Evolutionary conservation across 2,329 filamentous ascomycete genomes (phyloP).

Genomic region (Cadophora luteo-olivacea): DNA sequence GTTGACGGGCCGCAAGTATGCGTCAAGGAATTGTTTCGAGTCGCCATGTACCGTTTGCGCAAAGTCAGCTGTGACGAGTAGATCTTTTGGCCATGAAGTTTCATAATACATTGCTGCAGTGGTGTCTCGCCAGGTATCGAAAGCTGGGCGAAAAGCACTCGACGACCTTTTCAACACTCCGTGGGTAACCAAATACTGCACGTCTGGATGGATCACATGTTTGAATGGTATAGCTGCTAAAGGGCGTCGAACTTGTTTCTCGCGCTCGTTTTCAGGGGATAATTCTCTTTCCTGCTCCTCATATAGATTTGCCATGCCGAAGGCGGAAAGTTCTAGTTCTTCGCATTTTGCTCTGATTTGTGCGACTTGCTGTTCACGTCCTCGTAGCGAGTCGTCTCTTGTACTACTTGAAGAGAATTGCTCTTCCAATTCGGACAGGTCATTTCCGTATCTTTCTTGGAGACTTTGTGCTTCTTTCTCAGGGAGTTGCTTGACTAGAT

Average conservation of each 20-base stretch:
- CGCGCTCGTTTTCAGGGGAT: conserved; percentile 66
- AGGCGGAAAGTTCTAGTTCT: conserved; percentile 47
- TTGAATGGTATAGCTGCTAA: conserved; percentile 46
- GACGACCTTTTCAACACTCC: conserved; percentile 44
- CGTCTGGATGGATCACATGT: conserved; percentile 52
- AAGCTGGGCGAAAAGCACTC: conserved; percentile 53
- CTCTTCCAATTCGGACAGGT: background rate
- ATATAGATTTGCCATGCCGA: conserved; percentile 49
- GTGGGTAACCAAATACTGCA: conserved; percentile 49
- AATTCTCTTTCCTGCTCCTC: conserved; percentile 77
- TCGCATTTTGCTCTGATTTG: conserved; percentile 46
- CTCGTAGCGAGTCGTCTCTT: background rate
- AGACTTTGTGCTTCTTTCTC: conserved; percentile 62
- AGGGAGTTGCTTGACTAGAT: conserved; percentile 38
- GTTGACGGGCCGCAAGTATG: background rate
- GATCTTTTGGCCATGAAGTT: background rate
- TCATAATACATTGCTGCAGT: background rate
- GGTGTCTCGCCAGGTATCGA: conserved; percentile 37
- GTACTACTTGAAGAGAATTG: background rate
- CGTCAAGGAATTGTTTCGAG: background rate
- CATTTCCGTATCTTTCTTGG: conserved; percentile 53
- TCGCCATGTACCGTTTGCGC: background rate
- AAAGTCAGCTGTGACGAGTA: background rate
- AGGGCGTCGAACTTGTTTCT: conserved; percentile 61
- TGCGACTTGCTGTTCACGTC: background rate